Percentiles rank a stretch among this genome's conserved stretches.
These are phyloP conservation scores for Mikania micrantha DNA, from an alignment of 129 eudicot genomes.

Conservation along the genomic window DNA sequence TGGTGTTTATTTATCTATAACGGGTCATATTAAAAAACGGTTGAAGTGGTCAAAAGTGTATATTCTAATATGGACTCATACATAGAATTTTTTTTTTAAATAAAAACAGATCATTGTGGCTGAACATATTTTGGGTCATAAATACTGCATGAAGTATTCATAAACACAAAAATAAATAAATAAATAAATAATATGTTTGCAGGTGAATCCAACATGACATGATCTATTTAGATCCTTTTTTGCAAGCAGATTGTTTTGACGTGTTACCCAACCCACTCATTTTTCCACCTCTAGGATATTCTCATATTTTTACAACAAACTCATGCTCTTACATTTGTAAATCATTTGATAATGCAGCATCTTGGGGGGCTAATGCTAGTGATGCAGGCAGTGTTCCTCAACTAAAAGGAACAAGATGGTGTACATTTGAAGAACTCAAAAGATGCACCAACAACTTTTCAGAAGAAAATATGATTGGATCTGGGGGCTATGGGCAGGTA, in stretches of 20 bases:
- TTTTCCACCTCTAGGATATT: background rate
- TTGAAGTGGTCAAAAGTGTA: background rate
- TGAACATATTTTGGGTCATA: background rate
- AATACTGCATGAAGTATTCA: background rate
- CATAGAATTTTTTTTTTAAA: background rate
- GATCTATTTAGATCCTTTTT: background rate
- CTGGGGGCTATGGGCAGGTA: slow-evolving; percentile 97
- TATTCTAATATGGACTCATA: background rate
- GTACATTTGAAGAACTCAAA: slow-evolving; percentile 76
- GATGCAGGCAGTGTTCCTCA: slow-evolving; percentile 61
- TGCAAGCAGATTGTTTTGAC: background rate
- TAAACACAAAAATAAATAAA: background rate
- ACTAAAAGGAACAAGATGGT: slow-evolving; percentile 74
- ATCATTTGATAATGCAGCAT: slow-evolving; percentile 44
- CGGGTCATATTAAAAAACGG: background rate
- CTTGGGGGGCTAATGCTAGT: slow-evolving; percentile 54
- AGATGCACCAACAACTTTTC: slow-evolving; percentile 61
- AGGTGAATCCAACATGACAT: background rate
- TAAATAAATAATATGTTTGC: background rate
- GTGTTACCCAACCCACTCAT: background rate
- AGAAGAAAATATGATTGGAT: slow-evolving; percentile 63
- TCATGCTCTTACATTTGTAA: background rate
- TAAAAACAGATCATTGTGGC: background rate
- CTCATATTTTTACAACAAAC: background rate
- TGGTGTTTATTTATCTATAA: background rate